Conservation (phyloP, 352 stramenopile species). For the Thraustotheca clavata region DNA sequence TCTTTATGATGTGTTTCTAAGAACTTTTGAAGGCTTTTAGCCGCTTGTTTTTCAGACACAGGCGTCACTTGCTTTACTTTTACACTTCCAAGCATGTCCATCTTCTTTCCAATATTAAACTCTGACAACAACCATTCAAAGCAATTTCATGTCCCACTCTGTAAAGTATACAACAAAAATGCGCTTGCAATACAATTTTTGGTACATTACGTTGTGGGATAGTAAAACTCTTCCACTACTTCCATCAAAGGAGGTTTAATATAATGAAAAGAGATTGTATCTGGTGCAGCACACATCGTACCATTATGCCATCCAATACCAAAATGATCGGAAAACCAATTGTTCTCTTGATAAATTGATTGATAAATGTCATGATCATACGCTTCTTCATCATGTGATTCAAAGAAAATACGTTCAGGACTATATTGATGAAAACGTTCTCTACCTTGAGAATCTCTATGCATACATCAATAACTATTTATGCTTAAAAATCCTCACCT, state of each 20-base stretch:
- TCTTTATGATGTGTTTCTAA: not conserved
- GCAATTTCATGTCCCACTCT: too few relatives aligned
- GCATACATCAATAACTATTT: not conserved
- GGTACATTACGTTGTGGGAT: not conserved
- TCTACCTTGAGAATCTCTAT: constrained; percentile 42
- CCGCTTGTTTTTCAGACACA: constrained; percentile 2
- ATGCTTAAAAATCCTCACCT: not conserved
- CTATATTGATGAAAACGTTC: constrained; percentile 84
- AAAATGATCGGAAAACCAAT: constrained; percentile 82
- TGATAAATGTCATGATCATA: constrained; percentile 65
- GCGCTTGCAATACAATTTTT: too few relatives aligned
- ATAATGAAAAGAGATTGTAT: constrained; percentile 81
- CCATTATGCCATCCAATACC: constrained; percentile 76
- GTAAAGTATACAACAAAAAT: too few relatives aligned
- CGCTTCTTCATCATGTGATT: constrained; percentile 48
- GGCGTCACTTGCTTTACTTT: constrained; percentile 6
- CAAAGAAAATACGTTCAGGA: constrained; percentile 58
- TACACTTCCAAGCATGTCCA: constrained; percentile 8
- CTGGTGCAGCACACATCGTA: constrained; percentile 60
- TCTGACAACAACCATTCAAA: too few relatives aligned
- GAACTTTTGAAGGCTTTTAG: constrained; percentile 7
- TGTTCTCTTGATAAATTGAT: constrained; percentile 79
- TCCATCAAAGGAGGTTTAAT: constrained; percentile 69
- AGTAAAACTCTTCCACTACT: constrained; percentile 67
- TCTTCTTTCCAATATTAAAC: too few relatives aligned